Percentiles rank a stretch among this genome's conserved stretches.
These are phyloP conservation scores for Corymbia maculata DNA, from an alignment of 345 rosid genomes.

Conservation along the genomic window DNA sequence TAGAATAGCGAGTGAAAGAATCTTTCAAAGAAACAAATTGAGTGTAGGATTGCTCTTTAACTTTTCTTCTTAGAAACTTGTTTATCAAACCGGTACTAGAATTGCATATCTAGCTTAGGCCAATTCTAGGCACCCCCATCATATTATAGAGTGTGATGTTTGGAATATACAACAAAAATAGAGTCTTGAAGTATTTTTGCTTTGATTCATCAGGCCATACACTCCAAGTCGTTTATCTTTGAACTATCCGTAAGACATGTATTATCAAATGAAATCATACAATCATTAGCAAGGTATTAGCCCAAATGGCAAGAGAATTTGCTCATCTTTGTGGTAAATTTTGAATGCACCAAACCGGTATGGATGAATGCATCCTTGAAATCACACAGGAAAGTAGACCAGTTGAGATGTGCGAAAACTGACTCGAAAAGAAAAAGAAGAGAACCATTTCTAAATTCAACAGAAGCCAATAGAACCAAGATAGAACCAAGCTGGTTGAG, in stretches of 20 bases:
- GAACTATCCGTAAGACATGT: background rate
- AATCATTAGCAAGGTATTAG: background rate
- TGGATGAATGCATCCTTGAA: background rate
- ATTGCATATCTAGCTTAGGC: background rate
- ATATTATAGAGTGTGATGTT: background rate
- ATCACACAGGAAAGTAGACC: rapidly evolving
- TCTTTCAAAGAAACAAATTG: background rate
- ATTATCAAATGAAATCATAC: background rate
- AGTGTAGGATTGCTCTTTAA: background rate
- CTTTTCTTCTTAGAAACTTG: background rate
- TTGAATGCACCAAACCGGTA: background rate
- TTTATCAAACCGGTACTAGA: background rate
- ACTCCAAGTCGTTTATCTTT: background rate
- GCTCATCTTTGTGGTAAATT: background rate
- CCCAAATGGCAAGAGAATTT: background rate
- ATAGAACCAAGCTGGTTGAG: background rate
- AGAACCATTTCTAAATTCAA: background rate
- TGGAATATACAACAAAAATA: background rate
- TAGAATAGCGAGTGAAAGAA: background rate
- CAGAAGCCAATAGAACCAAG: background rate
- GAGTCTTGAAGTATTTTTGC: background rate
- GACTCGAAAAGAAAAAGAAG: background rate
- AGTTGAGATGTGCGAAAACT: background rate
- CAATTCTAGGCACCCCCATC: background rate
- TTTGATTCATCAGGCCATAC: background rate